Evolutionary conservation across 2,329 filamentous ascomycete species (phyloP).

Genomic region (Pseudocercospora vitis): DNA sequence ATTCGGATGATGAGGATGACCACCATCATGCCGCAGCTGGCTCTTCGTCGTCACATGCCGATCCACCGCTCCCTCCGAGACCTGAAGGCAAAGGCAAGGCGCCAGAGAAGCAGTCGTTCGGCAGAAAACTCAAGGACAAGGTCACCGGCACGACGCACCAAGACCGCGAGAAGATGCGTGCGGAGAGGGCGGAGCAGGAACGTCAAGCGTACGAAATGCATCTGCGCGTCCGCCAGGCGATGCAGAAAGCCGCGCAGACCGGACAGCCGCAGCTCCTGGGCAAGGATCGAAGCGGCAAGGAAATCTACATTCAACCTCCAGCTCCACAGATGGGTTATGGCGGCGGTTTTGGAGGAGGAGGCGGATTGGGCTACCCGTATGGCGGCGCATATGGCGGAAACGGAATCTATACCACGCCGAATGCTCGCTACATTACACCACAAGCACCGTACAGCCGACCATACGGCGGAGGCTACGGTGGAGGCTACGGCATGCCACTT

Average conservation of each 20-base stretch:
- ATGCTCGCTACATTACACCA: constrained; percentile 53
- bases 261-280: constrained; percentile 58
- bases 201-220: constrained; percentile 55
- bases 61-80: constrained; percentile 27
- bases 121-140: constrained; percentile 60
- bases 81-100: constrained; percentile 35
- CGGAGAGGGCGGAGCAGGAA: constrained; percentile 52
- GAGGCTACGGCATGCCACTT: constrained; percentile 49
- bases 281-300: constrained; percentile 54
- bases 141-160: constrained; percentile 58
- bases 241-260: constrained; percentile 53
- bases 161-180: constrained; percentile 52
- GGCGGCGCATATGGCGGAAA: constrained; percentile 35
- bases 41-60: constrained; percentile 19
- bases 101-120: constrained; percentile 42
- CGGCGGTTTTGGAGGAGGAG: constrained; percentile 28
- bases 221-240: constrained; percentile 51
- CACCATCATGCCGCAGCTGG: constrained; percentile 29
- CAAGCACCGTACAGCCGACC: constrained; percentile 46
- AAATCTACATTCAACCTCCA: constrained; percentile 61
- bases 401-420: constrained; percentile 48
- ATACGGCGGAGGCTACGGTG: constrained; percentile 34
- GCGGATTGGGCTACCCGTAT: constrained; percentile 44
- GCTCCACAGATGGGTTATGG: constrained; percentile 35
- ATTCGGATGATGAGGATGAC: constrained; percentile 46